Conservation (phyloP, 768 basidiomycete genomes). For the Termitomyces sp. region DNA sequence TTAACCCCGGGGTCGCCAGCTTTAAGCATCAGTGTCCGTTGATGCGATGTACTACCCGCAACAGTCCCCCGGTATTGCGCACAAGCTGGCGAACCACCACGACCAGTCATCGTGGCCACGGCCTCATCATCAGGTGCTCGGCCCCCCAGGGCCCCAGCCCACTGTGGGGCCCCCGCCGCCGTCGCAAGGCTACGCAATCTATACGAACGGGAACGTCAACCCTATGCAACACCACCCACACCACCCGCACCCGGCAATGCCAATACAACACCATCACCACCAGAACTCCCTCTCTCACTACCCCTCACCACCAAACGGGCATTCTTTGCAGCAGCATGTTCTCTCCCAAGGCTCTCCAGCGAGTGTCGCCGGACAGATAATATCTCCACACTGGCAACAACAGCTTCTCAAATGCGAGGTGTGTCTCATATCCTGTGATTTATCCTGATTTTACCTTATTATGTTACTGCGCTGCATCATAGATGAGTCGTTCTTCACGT, state of each 20-base stretch:
- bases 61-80: constrained; percentile 76
- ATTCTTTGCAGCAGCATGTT: constrained; percentile 53
- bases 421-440: constrained; percentile 28
- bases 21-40: constrained; percentile 21
- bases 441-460: constrained; percentile 8
- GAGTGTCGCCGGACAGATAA: constrained; percentile 51
- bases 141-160: constrained; percentile 47
- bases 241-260: constrained; percentile 49
- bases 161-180: constrained; percentile 61
- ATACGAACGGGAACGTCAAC: constrained; percentile 64
- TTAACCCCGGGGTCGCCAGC: constrained; percentile 4
- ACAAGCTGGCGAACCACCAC: constrained; percentile 72
- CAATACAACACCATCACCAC: constrained; percentile 67
- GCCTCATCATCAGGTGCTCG: constrained; percentile 50
- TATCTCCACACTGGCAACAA: constrained; percentile 88
- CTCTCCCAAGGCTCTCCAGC: constrained; percentile 59
- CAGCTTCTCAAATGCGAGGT: constrained; percentile 93
- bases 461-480: constrained; percentile 16
- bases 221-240: constrained; percentile 62
- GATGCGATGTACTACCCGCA: constrained; percentile 82
- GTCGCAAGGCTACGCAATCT: constrained; percentile 73
- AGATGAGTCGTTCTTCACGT: constrained; percentile 83
- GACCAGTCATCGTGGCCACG: constrained; percentile 75
- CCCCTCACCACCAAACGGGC: constrained; percentile 74
- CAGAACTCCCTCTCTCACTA: constrained; percentile 79